Percentiles rank a stretch among this genome's conserved stretches.
These are phyloP conservation scores for Tothia fuscella DNA, from an alignment of 2,329 filamentous ascomycete species.

Conservation along the genomic window DNA sequence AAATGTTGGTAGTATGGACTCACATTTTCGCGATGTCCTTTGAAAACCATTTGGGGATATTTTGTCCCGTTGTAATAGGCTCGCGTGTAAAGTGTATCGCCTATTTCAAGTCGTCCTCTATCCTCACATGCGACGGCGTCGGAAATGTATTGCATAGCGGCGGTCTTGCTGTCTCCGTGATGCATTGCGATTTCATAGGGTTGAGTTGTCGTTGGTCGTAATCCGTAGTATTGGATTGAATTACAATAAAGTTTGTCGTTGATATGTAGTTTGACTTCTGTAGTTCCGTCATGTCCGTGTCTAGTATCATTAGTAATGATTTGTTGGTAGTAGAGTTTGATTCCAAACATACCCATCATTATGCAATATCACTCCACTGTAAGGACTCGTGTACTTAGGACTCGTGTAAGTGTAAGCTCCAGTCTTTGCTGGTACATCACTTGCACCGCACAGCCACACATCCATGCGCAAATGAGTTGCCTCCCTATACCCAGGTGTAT, in stretches of 20 bases:
- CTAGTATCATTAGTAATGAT: background rate
- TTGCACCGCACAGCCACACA: slow-evolving; percentile 4
- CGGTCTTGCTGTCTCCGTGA: background rate
- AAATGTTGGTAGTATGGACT: background rate
- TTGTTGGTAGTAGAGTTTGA: background rate
- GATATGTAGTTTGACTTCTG: background rate
- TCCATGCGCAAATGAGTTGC: slow-evolving; percentile 6
- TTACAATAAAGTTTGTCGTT: slow-evolving; percentile 8
- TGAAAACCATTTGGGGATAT: slow-evolving; percentile 6
- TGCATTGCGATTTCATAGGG: background rate
- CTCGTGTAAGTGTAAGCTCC: slow-evolving; percentile 2
- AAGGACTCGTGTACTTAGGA: slow-evolving; percentile 1
- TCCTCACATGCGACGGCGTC: slow-evolving; percentile 5
- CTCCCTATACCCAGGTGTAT: slow-evolving; percentile 4
- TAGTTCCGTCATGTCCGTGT: slow-evolving; percentile 9
- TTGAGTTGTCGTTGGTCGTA: background rate
- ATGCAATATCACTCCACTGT: slow-evolving; percentile 6
- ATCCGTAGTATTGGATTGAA: slow-evolving; percentile 8
- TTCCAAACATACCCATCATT: slow-evolving; percentile 3
- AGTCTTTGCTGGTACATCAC: slow-evolving; percentile 5
- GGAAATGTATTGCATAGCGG: slow-evolving; percentile 8
- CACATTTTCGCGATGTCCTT: slow-evolving; percentile 5
- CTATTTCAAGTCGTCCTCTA: slow-evolving; percentile 6
- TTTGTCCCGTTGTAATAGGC: slow-evolving; percentile 5
- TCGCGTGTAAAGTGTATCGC: background rate